Base-by-base conservation (phyloP, 73 alveolate genomes). In the Symbiodinium pilosum region DNA sequence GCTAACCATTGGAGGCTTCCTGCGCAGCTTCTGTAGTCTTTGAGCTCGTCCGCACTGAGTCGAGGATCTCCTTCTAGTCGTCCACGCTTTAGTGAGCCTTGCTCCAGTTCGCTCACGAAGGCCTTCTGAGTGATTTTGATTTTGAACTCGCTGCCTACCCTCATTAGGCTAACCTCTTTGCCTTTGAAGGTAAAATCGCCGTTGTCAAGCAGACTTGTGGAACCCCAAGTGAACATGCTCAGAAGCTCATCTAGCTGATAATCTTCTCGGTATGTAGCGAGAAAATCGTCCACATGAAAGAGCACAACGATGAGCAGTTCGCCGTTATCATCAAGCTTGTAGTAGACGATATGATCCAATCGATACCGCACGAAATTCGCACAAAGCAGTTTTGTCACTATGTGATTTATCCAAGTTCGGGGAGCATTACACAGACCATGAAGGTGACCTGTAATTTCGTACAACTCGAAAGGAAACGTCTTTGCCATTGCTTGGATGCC, bases 1-100 rank as follows among this genome's bases (percentile, higher is more conserved):
- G 47, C 9, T 0, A 86, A 41, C 94, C 94, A 86, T n/a, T 86
- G 94, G 3, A 86, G 56, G 5, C 83, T 43, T 26, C 94, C 94
- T 2, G 94, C 93, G 30, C 43, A 38, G 24, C 59, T 34, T 32
- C 93, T 43, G 47, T 34, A 85, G 18, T 85, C 93, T 18, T 44
- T 85, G 77, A 59, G 36, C 9, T 43, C 93, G 0, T 32, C 51
- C 1, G 93, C 26, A 2, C 43, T 85, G n/a, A 85, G 93, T 36
- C 39, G 2, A 4, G 26, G 26, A 18, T 85, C 93, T 1, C 59
- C 73, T 0, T 12, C 51, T 7, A 59, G 77, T 7, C 77, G 21
- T 4, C 93, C 93, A 8, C 81, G 93, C 21, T 28, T 24, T 7
- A 85, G 77, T 14, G n/a, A 6, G 30, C 93, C 93, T 1, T 73